Conservation (phyloP, 2,329 filamentous ascomycete species). For the Sphaerostilbella broomeana region DNA sequence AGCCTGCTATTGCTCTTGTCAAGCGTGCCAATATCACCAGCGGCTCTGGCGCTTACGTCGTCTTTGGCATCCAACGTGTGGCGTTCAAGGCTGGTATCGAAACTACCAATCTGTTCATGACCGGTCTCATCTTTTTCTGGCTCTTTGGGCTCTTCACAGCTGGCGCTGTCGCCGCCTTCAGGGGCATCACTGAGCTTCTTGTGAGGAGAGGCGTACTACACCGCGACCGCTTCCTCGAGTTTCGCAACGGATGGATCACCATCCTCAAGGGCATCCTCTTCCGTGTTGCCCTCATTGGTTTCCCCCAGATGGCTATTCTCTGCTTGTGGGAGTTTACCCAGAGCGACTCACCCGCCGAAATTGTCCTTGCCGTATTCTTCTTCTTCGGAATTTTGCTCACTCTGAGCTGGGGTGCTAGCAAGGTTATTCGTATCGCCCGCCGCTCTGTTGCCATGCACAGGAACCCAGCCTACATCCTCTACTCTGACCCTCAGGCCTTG, state of each 20-base stretch:
- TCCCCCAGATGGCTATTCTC: constrained; percentile 82
- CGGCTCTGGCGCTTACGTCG: constrained; percentile 50
- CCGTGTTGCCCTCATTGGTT: constrained; percentile 82
- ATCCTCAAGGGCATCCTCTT: constrained; percentile 92
- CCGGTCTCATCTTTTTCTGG: constrained; percentile 81
- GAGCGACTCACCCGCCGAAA: constrained; percentile 75
- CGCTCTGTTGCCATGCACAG: constrained; percentile 87
- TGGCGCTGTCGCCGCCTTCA: constrained; percentile 69
- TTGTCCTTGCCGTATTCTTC: constrained; percentile 85
- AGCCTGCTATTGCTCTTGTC: constrained; percentile 33
- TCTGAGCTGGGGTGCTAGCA: constrained; percentile 78
- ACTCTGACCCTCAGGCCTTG: constrained; percentile 85
- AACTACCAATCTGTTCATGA: constrained; percentile 87
- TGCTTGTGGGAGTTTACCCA: constrained; percentile 91
- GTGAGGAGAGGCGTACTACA: constrained; percentile 73
- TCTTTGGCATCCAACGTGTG: constrained; percentile 82
- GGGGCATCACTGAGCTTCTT: constrained; percentile 69
- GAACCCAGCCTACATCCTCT: constrained; percentile 94
- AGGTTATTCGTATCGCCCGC: constrained; percentile 83
- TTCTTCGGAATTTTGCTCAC: constrained; percentile 72
- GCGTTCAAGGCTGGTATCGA: constrained; percentile 83
- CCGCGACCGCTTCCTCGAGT: constrained; percentile 80
- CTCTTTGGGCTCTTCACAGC: constrained; percentile 73
- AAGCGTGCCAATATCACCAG: constrained; percentile 51
- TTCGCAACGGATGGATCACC: constrained; percentile 89